Evolutionary conservation across 1,284 basidiomycete genomes (phyloP).

Genomic region (Meripilus lineatus): DNA sequence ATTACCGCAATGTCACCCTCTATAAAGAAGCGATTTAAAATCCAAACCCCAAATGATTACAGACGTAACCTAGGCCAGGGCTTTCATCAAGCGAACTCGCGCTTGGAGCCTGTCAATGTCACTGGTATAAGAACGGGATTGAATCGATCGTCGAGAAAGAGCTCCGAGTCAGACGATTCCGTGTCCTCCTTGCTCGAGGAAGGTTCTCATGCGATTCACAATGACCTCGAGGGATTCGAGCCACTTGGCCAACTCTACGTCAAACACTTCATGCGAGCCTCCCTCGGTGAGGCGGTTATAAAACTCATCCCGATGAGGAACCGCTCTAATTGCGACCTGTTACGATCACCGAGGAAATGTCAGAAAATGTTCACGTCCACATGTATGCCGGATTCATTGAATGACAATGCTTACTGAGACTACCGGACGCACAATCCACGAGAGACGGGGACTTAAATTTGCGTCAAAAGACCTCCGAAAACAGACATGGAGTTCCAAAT

Average conservation of each 20-base stretch:
- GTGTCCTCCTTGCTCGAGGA: slow-evolving; percentile 64
- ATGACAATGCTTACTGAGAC: slow-evolving; percentile 53
- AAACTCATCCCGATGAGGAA: slow-evolving; percentile 84
- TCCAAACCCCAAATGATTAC: too few relatives aligned
- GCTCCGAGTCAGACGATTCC: slow-evolving; percentile 54
- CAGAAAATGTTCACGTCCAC: too few relatives aligned
- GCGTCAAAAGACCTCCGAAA: slow-evolving; percentile 88
- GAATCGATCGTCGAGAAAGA: too few relatives aligned
- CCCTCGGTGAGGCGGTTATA: slow-evolving; percentile 84
- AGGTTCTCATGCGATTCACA: slow-evolving; percentile 59
- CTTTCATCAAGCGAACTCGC: too few relatives aligned
- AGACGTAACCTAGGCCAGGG: too few relatives aligned
- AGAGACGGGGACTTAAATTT: slow-evolving; percentile 80
- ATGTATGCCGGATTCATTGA: slow-evolving; percentile 5
- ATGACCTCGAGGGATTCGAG: slow-evolving; percentile 72
- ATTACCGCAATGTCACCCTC: too few relatives aligned
- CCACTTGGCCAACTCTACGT: slow-evolving; percentile 77
- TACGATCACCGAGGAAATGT: slow-evolving; percentile 1
- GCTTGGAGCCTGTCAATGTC: too few relatives aligned
- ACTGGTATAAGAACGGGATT: too few relatives aligned
- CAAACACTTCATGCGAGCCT: slow-evolving; percentile 70
- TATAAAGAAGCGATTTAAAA: too few relatives aligned
- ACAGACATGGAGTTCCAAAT: slow-evolving; percentile 73
- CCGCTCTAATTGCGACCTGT: slow-evolving; percentile 91
- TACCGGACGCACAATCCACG: slow-evolving; percentile 79